Evolutionary conservation across 2,329 filamentous ascomycete species (phyloP).

Genomic region (Xylogone sp.): DNA sequence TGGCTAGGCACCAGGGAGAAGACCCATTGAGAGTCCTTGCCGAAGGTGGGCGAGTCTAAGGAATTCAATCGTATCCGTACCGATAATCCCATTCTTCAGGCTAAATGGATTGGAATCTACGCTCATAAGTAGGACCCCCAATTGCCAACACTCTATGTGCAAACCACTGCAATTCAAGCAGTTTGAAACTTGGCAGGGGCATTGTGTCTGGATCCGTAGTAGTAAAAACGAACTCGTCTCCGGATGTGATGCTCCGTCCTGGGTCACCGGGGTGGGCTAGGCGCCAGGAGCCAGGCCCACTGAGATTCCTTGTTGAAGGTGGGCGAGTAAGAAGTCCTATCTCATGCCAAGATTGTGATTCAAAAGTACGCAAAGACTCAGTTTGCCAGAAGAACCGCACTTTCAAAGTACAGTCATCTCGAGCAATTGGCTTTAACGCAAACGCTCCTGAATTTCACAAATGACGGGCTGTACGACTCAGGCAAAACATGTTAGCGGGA

Average conservation of each 20-base stretch:
- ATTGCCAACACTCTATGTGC: not conserved
- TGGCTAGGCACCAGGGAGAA: too few species aligned
- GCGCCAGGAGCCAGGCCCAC: not conserved
- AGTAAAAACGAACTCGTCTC: slow-evolving; percentile 10
- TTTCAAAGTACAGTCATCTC: slow-evolving; percentile 8
- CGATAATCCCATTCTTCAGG: too few species aligned
- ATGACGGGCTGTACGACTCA: not conserved
- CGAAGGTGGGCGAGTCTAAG: too few species aligned
- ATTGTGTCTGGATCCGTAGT: slow-evolving; percentile 6
- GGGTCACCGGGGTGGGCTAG: not conserved
- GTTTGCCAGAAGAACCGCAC: slow-evolving; percentile 15
- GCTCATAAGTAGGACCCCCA: too few species aligned
- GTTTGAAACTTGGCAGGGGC: slow-evolving; percentile 8
- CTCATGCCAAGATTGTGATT: not conserved
- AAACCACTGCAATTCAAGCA: slow-evolving; percentile 10
- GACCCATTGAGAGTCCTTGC: too few species aligned
- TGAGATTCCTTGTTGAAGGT: not conserved
- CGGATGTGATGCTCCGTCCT: slow-evolving; percentile 6
- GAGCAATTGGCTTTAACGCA: slow-evolving; percentile 14
- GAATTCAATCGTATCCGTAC: too few species aligned
- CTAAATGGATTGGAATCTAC: too few species aligned
- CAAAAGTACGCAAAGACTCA: slow-evolving; percentile 3
- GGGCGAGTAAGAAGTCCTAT: not conserved
- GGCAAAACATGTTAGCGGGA: not conserved
- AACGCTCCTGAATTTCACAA: slow-evolving; percentile 11